Percentiles rank a stretch among this genome's conserved stretches.
Conservation (phyloP, 2,329 filamentous ascomycete species). For the Simplicillium aogashimaense region DNA sequence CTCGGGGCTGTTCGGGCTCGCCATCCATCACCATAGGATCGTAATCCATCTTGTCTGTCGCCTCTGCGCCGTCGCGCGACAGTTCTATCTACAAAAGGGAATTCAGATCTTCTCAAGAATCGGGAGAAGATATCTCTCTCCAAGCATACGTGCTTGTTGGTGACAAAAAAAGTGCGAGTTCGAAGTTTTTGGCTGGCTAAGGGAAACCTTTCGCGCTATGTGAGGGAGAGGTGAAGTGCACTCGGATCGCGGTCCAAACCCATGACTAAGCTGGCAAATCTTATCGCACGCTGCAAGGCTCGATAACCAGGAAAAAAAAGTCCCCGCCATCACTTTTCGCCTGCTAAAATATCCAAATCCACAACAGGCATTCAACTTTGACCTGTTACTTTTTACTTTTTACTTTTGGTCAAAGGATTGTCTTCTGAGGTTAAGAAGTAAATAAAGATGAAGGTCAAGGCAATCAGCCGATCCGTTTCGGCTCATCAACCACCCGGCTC, state of each 20-base stretch:
- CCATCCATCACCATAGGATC: conserved; percentile 50
- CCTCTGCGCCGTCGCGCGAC: conserved; percentile 3
- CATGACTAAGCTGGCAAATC: conserved; percentile 6
- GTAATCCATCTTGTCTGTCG: conserved; percentile 29
- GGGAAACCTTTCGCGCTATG: not conserved
- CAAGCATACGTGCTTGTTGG: too few relatives aligned
- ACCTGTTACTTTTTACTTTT: not conserved
- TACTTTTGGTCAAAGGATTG: not conserved
- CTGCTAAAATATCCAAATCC: not conserved
- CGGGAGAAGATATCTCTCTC: not conserved
- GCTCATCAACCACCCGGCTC: conserved; percentile 59
- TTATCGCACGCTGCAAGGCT: conserved; percentile 1
- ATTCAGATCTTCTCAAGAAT: not conserved
- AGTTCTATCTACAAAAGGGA: not conserved
- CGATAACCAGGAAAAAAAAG: conserved; percentile 6
- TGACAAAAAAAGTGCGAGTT: too few relatives aligned
- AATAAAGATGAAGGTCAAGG: conserved; percentile 47
- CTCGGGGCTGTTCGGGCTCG: conserved; percentile 44
- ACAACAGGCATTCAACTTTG: not conserved
- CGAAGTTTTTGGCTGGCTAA: not conserved
- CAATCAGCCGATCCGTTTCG: conserved; percentile 54
- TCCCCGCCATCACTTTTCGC: conserved; percentile 7
- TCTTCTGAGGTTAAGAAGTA: not conserved
- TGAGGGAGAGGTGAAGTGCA: not conserved
- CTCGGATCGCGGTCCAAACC: not conserved